A percentile compares a stretch with the other conserved stretches of the same genome.
Conservation (phyloP, 1,284 basidiomycete genomes). For the Sphagnurus paluster region DNA sequence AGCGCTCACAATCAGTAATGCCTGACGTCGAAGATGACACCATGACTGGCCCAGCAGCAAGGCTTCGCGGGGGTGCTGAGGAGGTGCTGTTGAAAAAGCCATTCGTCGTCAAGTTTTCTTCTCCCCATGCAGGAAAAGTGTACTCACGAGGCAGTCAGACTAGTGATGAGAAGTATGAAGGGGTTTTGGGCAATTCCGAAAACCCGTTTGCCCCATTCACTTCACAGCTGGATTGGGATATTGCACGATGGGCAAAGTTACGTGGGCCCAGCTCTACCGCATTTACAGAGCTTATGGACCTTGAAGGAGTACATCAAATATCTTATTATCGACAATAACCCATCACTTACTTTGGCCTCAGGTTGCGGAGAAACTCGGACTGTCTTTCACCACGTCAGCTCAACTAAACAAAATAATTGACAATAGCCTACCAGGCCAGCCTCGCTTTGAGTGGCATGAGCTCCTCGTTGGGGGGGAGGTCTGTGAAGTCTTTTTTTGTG, state of each 20-base stretch:
- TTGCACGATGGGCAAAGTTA: constrained; percentile 33
- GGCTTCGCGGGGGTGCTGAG: constrained; percentile 1
- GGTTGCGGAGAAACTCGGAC: not conserved
- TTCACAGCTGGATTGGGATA: constrained; percentile 31
- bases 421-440: constrained; percentile 20
- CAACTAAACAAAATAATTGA: constrained; percentile 25
- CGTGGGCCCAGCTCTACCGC: constrained; percentile 29
- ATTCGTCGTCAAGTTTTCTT: constrained; percentile 4
- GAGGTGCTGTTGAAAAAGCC: constrained; percentile 1
- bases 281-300: constrained; percentile 23
- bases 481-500: constrained; percentile 28
- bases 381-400: constrained; percentile 7
- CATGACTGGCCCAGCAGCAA: not conserved
- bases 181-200: not conserved
- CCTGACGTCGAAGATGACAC: not conserved
- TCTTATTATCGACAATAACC: not conserved
- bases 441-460: constrained; percentile 22
- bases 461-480: constrained; percentile 23
- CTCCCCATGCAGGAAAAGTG: not conserved
- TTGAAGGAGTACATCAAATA: constrained; percentile 21
- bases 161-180: constrained; percentile 3
- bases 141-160: not conserved
- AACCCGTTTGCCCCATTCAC: constrained; percentile 23
- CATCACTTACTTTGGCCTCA: not conserved
- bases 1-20: not conserved